Evolutionary conservation across 306 rosid genomes (phyloP), one percentile per base, ranked within the genome.

Genomic region (Citrullus mucosospermus): DNA sequence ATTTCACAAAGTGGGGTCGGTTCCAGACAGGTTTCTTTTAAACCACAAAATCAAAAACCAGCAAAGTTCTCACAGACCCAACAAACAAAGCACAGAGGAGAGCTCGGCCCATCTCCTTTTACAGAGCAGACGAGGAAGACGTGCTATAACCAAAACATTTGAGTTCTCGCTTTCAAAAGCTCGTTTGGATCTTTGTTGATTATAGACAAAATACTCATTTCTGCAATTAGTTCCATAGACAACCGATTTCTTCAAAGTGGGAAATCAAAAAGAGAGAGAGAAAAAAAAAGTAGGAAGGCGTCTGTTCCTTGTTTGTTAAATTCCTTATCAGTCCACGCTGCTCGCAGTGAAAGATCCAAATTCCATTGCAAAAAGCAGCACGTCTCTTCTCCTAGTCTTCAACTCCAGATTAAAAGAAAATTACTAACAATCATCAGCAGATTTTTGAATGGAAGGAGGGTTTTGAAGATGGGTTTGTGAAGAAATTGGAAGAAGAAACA

Each of bases 1-100:
- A 77, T 41, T 57, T 77, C 71, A 36, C 25, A 22, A 41, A 57
- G 66, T 55, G 65, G 79, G 79, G 79, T 76, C 79, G 14, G 68
- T 48, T 48, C 54, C 54, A 48, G 54, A 48, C 54, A 48, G 20
- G 57, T 32, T 74, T 18, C 63, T 5, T 74, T 54, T 34, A 54
- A 32, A 59, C 79, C 79, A 76, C 79, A 76, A 28, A 46, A 57
- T 55, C 53, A 76, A 57, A 57, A 59, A 38, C 56, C 54, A 56
- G 69, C 38, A 58, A 48, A 76, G 41, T 3, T 58, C 70, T 38
- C 15, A 57, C 9, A 41, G 39, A 77, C 80, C 57, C 57, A 77
- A 20, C 15, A 22, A 59, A 41, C 55, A 39, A 39, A 58, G 34
- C 57, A 58, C 57, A 43, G 70, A 77, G 80, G 9, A 39, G 80